These are phyloP conservation scores for Puccinia brachypodii DNA, from an alignment of 1,284 basidiomycete genomes.

Conservation along the genomic window DNA sequence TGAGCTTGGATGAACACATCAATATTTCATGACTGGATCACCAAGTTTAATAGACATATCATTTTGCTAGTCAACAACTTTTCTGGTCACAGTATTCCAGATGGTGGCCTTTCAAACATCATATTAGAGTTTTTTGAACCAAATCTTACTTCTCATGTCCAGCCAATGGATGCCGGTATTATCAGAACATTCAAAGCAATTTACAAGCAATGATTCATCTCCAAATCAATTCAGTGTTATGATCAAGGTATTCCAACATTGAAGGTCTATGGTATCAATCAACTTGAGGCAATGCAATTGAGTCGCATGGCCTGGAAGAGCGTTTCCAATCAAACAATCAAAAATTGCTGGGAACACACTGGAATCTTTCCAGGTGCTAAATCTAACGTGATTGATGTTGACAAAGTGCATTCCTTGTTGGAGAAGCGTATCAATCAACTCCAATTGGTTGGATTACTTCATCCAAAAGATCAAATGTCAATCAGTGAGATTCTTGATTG, in stretches of 20 bases:
- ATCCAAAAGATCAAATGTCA: background rate
- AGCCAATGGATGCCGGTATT: slow-evolving; percentile 28
- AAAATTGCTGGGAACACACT: background rate
- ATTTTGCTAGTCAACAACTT: background rate
- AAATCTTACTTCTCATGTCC: slow-evolving; percentile 25
- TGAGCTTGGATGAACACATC: slow-evolving; percentile 18
- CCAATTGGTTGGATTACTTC: background rate
- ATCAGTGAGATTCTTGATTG: background rate
- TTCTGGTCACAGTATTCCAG: background rate
- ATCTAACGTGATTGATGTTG: background rate
- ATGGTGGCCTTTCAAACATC: background rate
- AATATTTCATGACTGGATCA: slow-evolving; percentile 18
- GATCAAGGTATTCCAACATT: background rate
- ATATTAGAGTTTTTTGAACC: slow-evolving; percentile 16
- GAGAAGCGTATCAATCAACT: background rate
- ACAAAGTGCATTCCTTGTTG: background rate
- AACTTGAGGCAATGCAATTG: background rate
- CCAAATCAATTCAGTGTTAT: background rate
- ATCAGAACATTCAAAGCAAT: background rate
- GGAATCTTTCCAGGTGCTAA: background rate
- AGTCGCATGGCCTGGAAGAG: background rate
- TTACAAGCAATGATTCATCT: slow-evolving; percentile 12
- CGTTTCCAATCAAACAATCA: background rate
- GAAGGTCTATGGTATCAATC: background rate
- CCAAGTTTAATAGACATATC: background rate